Evolutionary conservation across 2,329 filamentous ascomycete genomes (phyloP).

Genomic region (Aspergillus arachidicola): DNA sequence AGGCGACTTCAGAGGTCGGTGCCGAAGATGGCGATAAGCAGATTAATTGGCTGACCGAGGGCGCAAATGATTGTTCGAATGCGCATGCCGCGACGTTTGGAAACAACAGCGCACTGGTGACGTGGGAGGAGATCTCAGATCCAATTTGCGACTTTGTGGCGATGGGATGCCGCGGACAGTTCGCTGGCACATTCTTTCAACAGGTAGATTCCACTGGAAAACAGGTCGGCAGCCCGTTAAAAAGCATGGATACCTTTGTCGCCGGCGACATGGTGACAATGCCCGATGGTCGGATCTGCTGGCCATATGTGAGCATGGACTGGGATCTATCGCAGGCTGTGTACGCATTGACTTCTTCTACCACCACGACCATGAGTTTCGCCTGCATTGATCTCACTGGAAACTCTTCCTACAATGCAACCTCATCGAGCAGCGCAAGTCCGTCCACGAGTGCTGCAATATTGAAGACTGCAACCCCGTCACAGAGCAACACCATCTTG

Average conservation of each 20-base stretch:
- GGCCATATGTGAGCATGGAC: constrained; percentile 43
- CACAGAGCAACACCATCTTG: neutral
- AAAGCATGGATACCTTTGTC: constrained; percentile 58
- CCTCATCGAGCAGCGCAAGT: neutral
- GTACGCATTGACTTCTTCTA: constrained; percentile 10
- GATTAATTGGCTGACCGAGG: constrained; percentile 61
- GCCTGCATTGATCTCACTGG: constrained; percentile 27
- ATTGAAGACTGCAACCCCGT: neutral
- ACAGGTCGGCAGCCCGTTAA: constrained; percentile 55
- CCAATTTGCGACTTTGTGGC: constrained; percentile 60
- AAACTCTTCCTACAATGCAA: neutral
- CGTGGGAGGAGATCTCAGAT: constrained; percentile 63
- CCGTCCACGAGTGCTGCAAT: neutral
- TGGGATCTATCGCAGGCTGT: constrained; percentile 44
- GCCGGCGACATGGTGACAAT: constrained; percentile 66
- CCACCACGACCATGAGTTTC: constrained; percentile 28
- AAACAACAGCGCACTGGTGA: constrained; percentile 55
- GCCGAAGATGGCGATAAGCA: constrained; percentile 58
- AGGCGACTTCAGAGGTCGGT: constrained; percentile 59
- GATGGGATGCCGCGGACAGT: constrained; percentile 63
- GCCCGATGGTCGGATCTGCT: constrained; percentile 61
- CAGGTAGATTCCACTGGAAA: constrained; percentile 55
- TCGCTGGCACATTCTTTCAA: constrained; percentile 63
- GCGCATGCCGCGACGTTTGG: constrained; percentile 62
- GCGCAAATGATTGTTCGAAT: constrained; percentile 58